These are phyloP conservation scores for Nakaseomyces glabratus DNA, from an alignment of 1,139 yeast species.

Conservation along the genomic window DNA sequence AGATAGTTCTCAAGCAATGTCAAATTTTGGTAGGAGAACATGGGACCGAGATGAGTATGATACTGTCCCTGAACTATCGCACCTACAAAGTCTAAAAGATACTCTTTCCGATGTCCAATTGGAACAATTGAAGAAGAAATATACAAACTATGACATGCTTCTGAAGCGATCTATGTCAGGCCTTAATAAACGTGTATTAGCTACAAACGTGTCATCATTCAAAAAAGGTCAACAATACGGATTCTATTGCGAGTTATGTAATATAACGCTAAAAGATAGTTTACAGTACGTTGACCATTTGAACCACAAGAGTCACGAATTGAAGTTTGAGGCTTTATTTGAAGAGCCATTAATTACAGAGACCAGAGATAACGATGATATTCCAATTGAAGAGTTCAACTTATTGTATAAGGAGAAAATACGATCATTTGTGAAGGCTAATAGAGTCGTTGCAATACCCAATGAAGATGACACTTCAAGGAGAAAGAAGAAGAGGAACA, in stretches of 20 bases:
- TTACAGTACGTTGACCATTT: constrained; percentile 75
- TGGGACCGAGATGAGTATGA: constrained; percentile 67
- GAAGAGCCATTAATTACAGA: constrained; percentile 24
- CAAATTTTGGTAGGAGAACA: constrained; percentile 49
- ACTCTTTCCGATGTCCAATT: constrained; percentile 15
- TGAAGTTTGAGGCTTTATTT: constrained; percentile 33
- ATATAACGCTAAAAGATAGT: constrained; percentile 71
- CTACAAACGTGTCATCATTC: constrained; percentile 35
- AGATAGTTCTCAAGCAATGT: too few relatives aligned
- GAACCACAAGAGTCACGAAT: constrained; percentile 56
- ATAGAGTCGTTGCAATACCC: constrained; percentile 4
- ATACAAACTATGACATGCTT: constrained; percentile 19
- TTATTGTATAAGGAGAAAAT: constrained; percentile 22
- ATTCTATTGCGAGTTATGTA: constrained; percentile 73
- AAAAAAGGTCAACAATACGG: constrained; percentile 63
- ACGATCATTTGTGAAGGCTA: constrained; percentile 18
- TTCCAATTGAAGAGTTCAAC: constrained; percentile 33
- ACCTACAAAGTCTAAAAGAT: constrained; percentile 10
- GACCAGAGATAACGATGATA: constrained; percentile 30
- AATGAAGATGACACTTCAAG: constrained; percentile 17
- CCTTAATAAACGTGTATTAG: constrained; percentile 39
- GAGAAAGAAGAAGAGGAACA: constrained; percentile 10
- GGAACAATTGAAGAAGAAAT: constrained; percentile 18
- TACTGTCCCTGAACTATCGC: constrained; percentile 34
- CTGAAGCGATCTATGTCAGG: constrained; percentile 35